A percentile compares a stretch with the other conserved stretches of the same genome.
phyloP scores from a whole-genome alignment of 768 basidiomycete genomes.

The Paxillus rubicundulus region DNA sequence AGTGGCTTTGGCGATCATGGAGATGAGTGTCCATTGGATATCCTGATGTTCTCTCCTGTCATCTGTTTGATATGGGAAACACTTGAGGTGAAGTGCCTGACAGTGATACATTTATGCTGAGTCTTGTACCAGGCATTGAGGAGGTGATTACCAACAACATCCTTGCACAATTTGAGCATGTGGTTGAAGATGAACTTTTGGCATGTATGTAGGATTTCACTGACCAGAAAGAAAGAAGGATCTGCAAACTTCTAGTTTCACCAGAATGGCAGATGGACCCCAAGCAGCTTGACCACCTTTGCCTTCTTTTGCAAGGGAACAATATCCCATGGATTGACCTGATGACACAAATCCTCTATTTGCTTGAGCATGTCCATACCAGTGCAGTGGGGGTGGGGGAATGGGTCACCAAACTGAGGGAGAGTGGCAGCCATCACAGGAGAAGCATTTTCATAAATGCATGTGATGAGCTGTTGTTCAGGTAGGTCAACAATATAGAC shows the following conservation, averaged over 20 bases:
- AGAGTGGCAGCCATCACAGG: conserved; percentile 11
- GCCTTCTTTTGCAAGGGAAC: too few species aligned
- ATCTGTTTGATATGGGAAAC: too few species aligned
- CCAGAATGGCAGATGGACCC: too few species aligned
- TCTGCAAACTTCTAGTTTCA: not conserved
- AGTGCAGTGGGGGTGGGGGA: too few species aligned
- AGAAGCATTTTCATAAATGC: conserved; percentile 11
- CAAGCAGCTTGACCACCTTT: too few species aligned
- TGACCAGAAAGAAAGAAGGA: not conserved
- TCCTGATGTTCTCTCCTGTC: conserved; percentile 40
- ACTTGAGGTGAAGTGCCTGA: too few species aligned
- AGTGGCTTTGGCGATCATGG: not conserved
- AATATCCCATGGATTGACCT: too few species aligned
- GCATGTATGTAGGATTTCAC: conserved; percentile 2
- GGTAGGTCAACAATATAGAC: too few species aligned
- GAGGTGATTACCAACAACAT: not conserved
- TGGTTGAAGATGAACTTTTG: conserved; percentile 15
- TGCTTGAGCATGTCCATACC: too few species aligned
- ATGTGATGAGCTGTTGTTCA: conserved; percentile 3
- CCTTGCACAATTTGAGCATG: conserved; percentile 6
- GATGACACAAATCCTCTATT: too few species aligned
- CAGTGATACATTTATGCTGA: conserved; percentile 15
- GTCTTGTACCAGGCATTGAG: not conserved
- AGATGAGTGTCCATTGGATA: conserved; percentile 34
- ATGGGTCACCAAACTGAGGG: too few species aligned